These are phyloP conservation scores for Arthroderma uncinatum DNA, from an alignment of 2,329 filamentous ascomycete species.

Conservation along the genomic window DNA sequence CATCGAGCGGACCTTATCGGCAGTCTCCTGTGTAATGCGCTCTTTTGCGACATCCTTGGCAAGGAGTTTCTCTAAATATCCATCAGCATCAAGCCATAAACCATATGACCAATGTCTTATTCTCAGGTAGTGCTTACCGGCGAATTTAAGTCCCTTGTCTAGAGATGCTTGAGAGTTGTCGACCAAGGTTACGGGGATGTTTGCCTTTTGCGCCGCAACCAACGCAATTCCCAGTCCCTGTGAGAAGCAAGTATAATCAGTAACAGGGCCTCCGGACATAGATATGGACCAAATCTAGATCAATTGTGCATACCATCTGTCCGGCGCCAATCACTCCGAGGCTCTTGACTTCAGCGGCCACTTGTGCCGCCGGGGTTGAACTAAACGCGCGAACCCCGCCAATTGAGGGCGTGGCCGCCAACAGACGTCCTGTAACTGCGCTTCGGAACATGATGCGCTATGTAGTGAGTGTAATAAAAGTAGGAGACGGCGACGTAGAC, in stretches of 20 bases:
- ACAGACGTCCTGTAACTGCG: conserved; percentile 23
- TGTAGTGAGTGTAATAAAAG: neutral
- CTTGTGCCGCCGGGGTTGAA: conserved; percentile 48
- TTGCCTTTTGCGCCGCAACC: conserved; percentile 75
- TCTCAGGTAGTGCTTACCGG: conserved; percentile 44
- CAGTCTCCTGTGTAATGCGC: conserved; percentile 69
- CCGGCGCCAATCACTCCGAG: conserved; percentile 89
- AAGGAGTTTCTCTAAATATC: conserved; percentile 67
- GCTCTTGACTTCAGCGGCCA: conserved; percentile 64
- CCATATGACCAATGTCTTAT: neutral
- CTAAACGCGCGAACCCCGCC: conserved; percentile 51
- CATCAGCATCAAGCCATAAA: neutral
- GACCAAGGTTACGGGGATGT: conserved; percentile 73
- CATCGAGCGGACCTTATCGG: conserved; percentile 58
- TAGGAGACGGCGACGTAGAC: neutral
- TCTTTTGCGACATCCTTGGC: conserved; percentile 86
- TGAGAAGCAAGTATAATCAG: conserved; percentile 6
- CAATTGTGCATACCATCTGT: conserved; percentile 60
- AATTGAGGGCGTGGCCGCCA: conserved; percentile 26
- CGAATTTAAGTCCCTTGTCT: conserved; percentile 81
- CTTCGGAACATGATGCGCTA: conserved; percentile 26
- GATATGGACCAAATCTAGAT: neutral
- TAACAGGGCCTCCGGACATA: neutral
- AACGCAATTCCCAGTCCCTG: conserved; percentile 93
- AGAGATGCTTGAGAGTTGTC: conserved; percentile 76